Evolutionary conservation across 1,139 yeast species (phyloP).

Genomic region (Suhomyces guaymorum): DNA sequence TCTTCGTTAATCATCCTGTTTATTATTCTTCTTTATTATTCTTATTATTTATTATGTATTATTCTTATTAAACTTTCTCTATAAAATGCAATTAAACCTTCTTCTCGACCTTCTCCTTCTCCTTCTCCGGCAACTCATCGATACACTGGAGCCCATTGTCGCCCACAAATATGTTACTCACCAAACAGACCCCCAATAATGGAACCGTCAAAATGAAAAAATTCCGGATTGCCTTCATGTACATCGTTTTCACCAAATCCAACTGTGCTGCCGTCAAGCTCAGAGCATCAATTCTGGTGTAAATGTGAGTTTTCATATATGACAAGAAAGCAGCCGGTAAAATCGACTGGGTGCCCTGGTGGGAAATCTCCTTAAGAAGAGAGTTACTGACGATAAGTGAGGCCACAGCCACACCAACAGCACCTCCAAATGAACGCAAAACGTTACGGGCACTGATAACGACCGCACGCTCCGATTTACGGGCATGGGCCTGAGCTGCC

Average conservation of each 20-base stretch:
- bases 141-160: slow-evolving; percentile 23
- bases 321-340: slow-evolving; percentile 14
- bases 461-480: slow-evolving; percentile 23
- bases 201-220: slow-evolving; percentile 21
- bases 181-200: slow-evolving; percentile 19
- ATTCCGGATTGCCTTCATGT: slow-evolving; percentile 20
- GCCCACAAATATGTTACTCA: slow-evolving; percentile 17
- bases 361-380: slow-evolving; percentile 16
- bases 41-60: no score
- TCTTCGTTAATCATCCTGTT: no score
- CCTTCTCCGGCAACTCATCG: slow-evolving; percentile 16
- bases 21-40: no score
- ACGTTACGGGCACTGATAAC: slow-evolving; percentile 25
- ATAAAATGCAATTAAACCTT: no score
- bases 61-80: no score
- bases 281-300: slow-evolving; percentile 15
- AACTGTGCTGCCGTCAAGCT: slow-evolving; percentile 14
- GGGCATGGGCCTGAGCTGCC: slow-evolving; percentile 25
- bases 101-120: slow-evolving; percentile 9
- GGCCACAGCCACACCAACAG: slow-evolving; percentile 22
- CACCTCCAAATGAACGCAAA: slow-evolving; percentile 25
- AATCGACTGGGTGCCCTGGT: slow-evolving; percentile 8
- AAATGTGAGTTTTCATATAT: slow-evolving; percentile 19
- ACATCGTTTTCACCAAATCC: slow-evolving; percentile 17
- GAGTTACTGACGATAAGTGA: slow-evolving; percentile 22